Conservation (phyloP, 1,284 basidiomycete species). For the Ceratorhiza oryzae-sativae region DNA sequence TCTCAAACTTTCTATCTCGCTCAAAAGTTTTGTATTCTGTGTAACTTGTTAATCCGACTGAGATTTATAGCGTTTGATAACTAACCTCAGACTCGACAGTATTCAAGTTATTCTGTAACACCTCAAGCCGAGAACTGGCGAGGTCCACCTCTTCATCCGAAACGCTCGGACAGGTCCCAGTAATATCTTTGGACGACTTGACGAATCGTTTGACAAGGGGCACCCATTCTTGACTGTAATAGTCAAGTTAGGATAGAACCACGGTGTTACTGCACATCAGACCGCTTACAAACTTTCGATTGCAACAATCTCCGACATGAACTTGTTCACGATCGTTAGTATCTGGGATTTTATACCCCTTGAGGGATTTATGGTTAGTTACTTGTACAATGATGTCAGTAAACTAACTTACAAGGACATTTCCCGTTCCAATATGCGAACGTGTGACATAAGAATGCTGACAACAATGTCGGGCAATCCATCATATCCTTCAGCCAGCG, state of each 20-base stretch:
- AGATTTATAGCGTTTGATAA: neutral
- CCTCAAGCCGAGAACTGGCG: conserved; percentile 60
- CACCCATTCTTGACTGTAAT: conserved; percentile 15
- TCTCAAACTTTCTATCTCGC: conserved; percentile 47
- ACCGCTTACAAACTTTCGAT: conserved; percentile 67
- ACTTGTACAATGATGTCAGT: neutral
- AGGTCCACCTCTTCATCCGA: neutral
- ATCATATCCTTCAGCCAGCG: conserved; percentile 63
- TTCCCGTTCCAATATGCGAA: conserved; percentile 62
- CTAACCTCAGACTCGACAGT: conserved; percentile 70
- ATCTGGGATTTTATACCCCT: neutral
- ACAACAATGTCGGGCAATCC: conserved; percentile 64
- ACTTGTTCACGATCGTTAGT: conserved; percentile 64
- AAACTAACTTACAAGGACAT: conserved; percentile 62
- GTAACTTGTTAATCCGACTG: neutral
- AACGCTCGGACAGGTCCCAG: conserved; percentile 4
- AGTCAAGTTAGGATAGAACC: neutral
- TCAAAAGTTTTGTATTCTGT: neutral
- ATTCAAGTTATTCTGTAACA: conserved; percentile 64
- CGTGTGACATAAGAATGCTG: conserved; percentile 50
- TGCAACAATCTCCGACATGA: conserved; percentile 68
- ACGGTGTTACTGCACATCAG: neutral
- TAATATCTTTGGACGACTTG: conserved; percentile 10
- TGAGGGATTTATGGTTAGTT: neutral
- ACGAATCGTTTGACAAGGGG: conserved; percentile 22